Conservation (phyloP, 768 basidiomycete genomes). For the Pleurotus eryngii region DNA sequence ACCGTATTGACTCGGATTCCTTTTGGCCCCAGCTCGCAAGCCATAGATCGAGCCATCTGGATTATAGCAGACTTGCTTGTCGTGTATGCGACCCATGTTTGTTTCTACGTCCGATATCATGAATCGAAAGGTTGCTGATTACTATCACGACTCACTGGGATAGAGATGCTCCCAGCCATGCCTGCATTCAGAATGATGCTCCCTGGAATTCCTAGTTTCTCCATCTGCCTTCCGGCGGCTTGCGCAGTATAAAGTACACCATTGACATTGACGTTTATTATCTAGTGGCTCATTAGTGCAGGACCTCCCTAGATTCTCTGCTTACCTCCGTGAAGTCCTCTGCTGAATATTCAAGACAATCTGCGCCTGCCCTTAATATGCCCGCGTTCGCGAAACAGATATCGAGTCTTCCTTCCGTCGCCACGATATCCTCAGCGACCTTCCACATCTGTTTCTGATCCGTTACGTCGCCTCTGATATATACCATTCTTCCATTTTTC, state of each 20-base stretch:
- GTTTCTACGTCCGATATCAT: conserved; percentile 35
- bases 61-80: conserved; percentile 72
- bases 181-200: conserved; percentile 60
- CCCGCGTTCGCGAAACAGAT: conserved; percentile 68
- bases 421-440: conserved; percentile 46
- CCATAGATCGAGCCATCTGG: conserved; percentile 76
- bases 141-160: conserved; percentile 36
- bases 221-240: conserved; percentile 59
- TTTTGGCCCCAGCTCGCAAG: conserved; percentile 65
- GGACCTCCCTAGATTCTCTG: neutral
- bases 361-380: conserved; percentile 31
- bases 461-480: conserved; percentile 54
- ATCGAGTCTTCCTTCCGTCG: conserved; percentile 60
- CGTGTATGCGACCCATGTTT: conserved; percentile 72
- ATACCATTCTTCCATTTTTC: conserved; percentile 35
- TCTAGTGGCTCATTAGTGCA: conserved; percentile 24
- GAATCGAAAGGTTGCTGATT: too few species aligned
- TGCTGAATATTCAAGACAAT: conserved; percentile 55
- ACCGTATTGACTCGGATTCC: conserved; percentile 68
- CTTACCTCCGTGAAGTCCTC: conserved; percentile 54
- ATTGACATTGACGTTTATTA: conserved; percentile 59
- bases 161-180: conserved; percentile 62
- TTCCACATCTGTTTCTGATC: conserved; percentile 48
- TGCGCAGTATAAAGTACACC: conserved; percentile 62
- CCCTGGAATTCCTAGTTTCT: conserved; percentile 40